Base-by-base conservation (phyloP, 768 basidiomycete species). In the Lactifluus volemus region DNA sequence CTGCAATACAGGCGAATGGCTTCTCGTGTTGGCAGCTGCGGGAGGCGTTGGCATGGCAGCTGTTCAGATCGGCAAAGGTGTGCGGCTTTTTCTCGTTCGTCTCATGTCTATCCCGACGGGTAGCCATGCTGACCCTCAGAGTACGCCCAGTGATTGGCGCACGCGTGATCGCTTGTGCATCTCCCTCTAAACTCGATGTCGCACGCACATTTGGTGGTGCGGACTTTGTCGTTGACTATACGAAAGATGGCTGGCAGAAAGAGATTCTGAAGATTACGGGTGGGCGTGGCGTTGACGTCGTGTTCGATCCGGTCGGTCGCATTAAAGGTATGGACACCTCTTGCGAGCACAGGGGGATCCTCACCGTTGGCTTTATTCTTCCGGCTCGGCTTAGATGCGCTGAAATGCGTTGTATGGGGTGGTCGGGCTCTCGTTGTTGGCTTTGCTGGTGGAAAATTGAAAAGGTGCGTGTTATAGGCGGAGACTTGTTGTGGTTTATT, bases 401-500 rank as follows among this genome's bases (percentile, higher is more conserved):
- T 98, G 59, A 98, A 95, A 70, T 96, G 93, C 70, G 90, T 94
- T 59, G 89, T 88, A 0, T 98, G 95, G 86, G 94, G 95, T 71
- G 93, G 95, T 1, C 82, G 96, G 14, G 86, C 89, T 1, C 68
- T 99, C 11, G 89, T 98, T n/a, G 86, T 99, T 54, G 97, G 96
- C 6, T 98, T 95, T 72, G 92, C 89, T 4, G 89, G 81, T 7
- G 91, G 91, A 73, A 78, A 12, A 92, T 96, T 57, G 92, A 94
- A 72, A 90, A 92, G 78, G 87, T 88, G 52, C 10, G 70, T 58
- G 29, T 29, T 5, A 17, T 48, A 29, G 15, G n/a, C 14, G 25
- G 29, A 25, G 12, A 11, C 15, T n/a, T 30, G n/a, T 7, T 17
- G 41, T 11, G 14, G 12, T 14, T 17, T 42, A 34, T 30, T n/a